Conservation (phyloP, 2,329 filamentous ascomycete genomes). For the Aspergillus chevalieri region DNA sequence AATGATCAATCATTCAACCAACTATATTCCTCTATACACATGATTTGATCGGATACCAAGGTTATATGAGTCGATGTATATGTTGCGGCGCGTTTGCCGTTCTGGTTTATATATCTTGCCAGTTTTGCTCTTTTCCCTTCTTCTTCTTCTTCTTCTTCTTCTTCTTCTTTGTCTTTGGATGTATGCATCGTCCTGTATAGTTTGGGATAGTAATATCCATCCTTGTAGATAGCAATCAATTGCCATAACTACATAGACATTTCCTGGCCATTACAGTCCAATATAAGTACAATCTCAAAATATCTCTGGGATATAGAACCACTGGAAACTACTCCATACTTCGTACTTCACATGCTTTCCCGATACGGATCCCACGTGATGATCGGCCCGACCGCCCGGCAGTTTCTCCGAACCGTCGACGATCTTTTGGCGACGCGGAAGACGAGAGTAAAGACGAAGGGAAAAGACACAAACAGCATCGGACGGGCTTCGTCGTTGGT, state of each 20-base stretch:
- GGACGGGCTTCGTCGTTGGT: background rate
- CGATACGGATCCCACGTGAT: background rate
- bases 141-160: background rate
- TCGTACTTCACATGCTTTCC: too few relatives aligned
- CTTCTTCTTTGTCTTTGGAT: background rate
- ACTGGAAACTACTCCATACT: background rate
- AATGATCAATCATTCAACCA: constrained; percentile 28
- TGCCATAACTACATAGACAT: background rate
- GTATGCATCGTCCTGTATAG: background rate
- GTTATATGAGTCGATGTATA: background rate
- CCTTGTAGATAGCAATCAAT: background rate
- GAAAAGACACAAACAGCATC: background rate
- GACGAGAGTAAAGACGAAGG: constrained; percentile 1
- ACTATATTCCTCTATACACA: constrained; percentile 31
- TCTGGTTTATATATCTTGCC: background rate
- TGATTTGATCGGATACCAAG: constrained; percentile 17
- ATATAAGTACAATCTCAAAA: too few relatives aligned
- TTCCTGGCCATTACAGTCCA: too few relatives aligned
- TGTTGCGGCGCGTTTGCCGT: background rate
- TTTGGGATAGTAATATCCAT: background rate
- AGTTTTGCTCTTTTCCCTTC: background rate
- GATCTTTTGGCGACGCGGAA: background rate
- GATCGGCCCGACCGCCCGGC: constrained; percentile 2
- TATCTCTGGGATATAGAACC: background rate
- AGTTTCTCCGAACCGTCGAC: constrained; percentile 7